Base-by-base conservation (phyloP, 306 rosid genomes). In the Malus orientalis region DNA sequence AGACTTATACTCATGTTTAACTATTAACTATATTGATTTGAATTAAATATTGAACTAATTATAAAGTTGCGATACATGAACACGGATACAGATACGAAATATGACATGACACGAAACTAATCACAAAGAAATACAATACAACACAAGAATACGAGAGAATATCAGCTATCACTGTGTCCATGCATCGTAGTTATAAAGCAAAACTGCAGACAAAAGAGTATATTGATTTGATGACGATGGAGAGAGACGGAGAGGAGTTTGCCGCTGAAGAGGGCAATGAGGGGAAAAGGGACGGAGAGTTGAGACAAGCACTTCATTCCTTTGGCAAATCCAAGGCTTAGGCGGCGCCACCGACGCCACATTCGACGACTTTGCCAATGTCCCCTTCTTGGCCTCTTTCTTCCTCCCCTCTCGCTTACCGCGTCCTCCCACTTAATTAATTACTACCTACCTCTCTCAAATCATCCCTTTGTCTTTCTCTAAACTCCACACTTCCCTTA, bases 301-400 rank as follows among this genome's bases (percentile, higher is more conserved):
- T 68, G 65, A 60, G 93, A 93, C 97, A 91, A 91, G 80, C 92
- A 63, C 96, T 76, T 64, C 74, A 61, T 86, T 87, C 93, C 97
- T 87, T 89, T 82, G 97, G 92, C 93, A 93, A 89, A 87, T 93
- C 93, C 98, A 91, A 91, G 89, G 86, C 57, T 63, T 63, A 80
- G 92, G 87, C 84, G 91, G 93, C 84, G 88, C 83, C 90, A 82
- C 85, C 84, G 74, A 88, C 79, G 85, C 83, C 81, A 77, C 25
- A 84, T 78, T 87, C 76, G 89, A 88, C 93, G 92, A 79, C 78
- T 81, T 80, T 79, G 88, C 85, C 89, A 75, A 87, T 83, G 93
- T 82, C 81, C 22, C 78, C 71, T 82, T 74, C 51, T 70, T 65
- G 74, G 71, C 76, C 76, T 78, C 51, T 71, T 80, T 69, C 32